Base-by-base conservation (phyloP, 306 rosid species). In the Pyrus communis region DNA sequence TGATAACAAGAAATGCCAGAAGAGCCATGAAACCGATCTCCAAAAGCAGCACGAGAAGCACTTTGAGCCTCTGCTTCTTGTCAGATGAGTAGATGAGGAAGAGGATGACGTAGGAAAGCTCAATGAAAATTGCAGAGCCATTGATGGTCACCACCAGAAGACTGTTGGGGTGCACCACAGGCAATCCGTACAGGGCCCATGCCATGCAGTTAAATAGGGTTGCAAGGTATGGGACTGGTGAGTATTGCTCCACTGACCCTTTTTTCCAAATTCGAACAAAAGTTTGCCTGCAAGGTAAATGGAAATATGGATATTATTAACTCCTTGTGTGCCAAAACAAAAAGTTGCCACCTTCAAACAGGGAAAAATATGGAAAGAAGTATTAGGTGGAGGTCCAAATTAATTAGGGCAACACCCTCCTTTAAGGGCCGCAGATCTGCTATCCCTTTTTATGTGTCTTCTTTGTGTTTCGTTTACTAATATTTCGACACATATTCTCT, bases 161-260 rank as follows among this genome's bases (percentile, higher is more conserved):
- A 81, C 96, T 96, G 15, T 87, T 38, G 0, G 99, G 96, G 70
- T 86, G 87, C 59, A 92, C 92, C 78, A 90, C 77, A 4, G 99
- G 99, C 7, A 96, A 73, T 1, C 97, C 99, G 66, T 92, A 96
- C 2, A 96, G 70, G 13, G 91, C 85, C 98, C 99, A 96, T 1
- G 86, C 86, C 91, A 91, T 75, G 89, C 99, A 96, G 80, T 96
- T 96, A n/a, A 81, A 54, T 1, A 96, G 81, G 23, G 97, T 85
- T 0, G 98, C 99, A 7, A 96, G 88, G 74, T 92, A 96, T 25
- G 99, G 99, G 10, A 80, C 70, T 13, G 97, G 75, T 4, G 99
- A 96, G 76, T 82, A 96, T 42, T 88, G 96, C 75, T 87, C 96
- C 82, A 96, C 98, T 1, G 97, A 87, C 25, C 81, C 68, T 68